These are phyloP conservation scores for Babesia microti DNA, from an alignment of 169 alveolate species.

Conservation along the genomic window DNA sequence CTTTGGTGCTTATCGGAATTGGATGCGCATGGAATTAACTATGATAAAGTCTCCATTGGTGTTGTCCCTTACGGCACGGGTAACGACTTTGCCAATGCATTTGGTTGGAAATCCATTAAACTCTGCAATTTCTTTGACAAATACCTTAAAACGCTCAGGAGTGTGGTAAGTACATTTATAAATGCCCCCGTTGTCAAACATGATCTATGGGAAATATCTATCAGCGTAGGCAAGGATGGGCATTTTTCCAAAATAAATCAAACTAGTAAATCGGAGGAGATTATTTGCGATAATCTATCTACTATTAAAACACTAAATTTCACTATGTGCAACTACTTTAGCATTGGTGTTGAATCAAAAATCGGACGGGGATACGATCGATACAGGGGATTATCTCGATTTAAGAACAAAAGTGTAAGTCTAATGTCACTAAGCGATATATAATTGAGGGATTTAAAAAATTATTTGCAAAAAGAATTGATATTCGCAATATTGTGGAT, in stretches of 20 bases:
- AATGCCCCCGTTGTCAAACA: constrained; percentile 63
- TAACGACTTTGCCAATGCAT: constrained; percentile 84
- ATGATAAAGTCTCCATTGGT: constrained; percentile 62
- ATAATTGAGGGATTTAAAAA: constrained; percentile 68
- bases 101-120: constrained; percentile 73
- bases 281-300: constrained; percentile 17
- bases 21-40: constrained; percentile 58
- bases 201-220: constrained; percentile 79
- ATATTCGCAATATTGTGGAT: constrained; percentile 43
- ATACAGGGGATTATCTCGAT: constrained; percentile 58
- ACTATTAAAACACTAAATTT: constrained; percentile 11
- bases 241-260: constrained; percentile 64
- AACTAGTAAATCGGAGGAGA: constrained; percentile 50
- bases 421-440: constrained; percentile 24
- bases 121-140: constrained; percentile 58
- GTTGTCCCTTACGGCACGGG: constrained; percentile 92
- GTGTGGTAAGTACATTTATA: constrained; percentile 54
- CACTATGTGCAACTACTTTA: constrained; percentile 79
- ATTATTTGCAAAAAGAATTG: constrained; percentile 36
- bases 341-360: constrained; percentile 86
- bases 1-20: constrained; percentile 80
- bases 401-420: constrained; percentile 58
- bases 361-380: constrained; percentile 85
- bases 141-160: constrained; percentile 63
- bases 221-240: constrained; percentile 72